Evolutionary conservation across 257 asterid genomes (phyloP).

Genomic region (Solanum rostratum): DNA sequence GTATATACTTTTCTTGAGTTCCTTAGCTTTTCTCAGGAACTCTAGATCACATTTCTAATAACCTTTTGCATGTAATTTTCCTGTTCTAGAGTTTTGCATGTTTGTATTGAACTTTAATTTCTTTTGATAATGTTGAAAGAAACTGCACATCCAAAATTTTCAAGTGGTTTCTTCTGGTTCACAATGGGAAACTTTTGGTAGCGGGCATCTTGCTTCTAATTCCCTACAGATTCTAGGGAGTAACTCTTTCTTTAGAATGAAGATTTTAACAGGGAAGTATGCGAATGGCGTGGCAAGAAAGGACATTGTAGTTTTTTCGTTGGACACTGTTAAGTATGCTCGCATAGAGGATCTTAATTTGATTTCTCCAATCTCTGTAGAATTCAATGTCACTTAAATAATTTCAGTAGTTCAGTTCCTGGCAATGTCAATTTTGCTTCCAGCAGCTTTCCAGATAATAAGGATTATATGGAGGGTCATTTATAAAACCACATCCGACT

Average conservation of each 20-base stretch:
- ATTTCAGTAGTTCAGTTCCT: slow-evolving; percentile 33
- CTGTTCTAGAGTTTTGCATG: too few species aligned
- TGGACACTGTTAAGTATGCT: too few species aligned
- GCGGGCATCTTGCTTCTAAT: not conserved
- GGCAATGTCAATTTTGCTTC: slow-evolving; percentile 18
- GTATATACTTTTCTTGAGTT: too few species aligned
- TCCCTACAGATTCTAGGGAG: not conserved
- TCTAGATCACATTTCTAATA: too few species aligned
- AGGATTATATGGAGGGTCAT: slow-evolving; percentile 46
- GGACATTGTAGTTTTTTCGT: too few species aligned
- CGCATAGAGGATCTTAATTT: not conserved
- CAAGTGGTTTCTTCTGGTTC: not conserved
- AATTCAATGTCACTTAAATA: not conserved
- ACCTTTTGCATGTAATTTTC: too few species aligned
- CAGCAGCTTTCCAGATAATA: slow-evolving; percentile 37
- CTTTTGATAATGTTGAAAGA: not conserved
- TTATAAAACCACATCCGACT: slow-evolving; percentile 28
- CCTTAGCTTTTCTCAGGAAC: too few species aligned
- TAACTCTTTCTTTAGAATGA: not conserved
- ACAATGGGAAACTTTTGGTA: not conserved
- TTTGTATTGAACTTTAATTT: too few species aligned
- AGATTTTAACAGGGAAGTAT: not conserved
- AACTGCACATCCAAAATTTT: not conserved
- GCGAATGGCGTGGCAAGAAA: not conserved
- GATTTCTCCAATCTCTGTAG: not conserved